Conservation (phyloP, 2,329 filamentous ascomycete genomes). For the Balansia obtecta region DNA sequence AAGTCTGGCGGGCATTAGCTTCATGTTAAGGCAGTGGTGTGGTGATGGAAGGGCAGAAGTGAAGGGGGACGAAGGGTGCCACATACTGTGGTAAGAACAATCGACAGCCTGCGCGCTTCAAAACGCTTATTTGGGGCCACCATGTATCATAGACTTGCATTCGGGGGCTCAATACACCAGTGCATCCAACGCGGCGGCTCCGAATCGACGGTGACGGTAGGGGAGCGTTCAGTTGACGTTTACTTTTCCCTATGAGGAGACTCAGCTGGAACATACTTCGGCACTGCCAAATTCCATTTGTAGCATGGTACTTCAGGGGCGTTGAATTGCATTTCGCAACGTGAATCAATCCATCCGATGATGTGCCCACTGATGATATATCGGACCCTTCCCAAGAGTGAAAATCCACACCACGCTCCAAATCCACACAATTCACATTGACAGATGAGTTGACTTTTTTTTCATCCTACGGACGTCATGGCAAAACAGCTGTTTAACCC, state of each 20-base stretch:
- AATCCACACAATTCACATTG: too few relatives aligned
- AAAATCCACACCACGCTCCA: too few relatives aligned
- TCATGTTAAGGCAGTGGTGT: constrained; percentile 8
- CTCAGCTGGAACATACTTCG: too few relatives aligned
- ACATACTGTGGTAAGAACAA: constrained; percentile 16
- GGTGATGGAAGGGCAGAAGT: constrained; percentile 8
- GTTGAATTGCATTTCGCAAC: too few relatives aligned
- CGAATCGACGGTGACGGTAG: neutral
- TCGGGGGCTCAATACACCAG: constrained; percentile 21
- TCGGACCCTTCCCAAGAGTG: too few relatives aligned
- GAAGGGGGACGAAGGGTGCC: constrained; percentile 8
- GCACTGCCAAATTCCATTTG: neutral
- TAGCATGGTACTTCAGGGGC: too few relatives aligned
- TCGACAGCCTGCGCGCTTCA: constrained; percentile 7
- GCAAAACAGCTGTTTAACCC: neutral
- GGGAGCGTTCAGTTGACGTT: too few relatives aligned
- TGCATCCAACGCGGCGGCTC: constrained; percentile 8
- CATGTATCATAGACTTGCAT: constrained; percentile 31
- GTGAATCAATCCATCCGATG: too few relatives aligned
- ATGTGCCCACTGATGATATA: too few relatives aligned
- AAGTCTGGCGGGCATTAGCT: constrained; percentile 35
- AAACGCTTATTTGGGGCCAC: constrained; percentile 16
- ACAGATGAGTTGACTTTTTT: neutral
- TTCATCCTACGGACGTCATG: neutral
- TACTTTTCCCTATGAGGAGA: neutral